Conservation (phyloP, 2,329 filamentous ascomycete genomes). For the Aspergillus sergii region DNA sequence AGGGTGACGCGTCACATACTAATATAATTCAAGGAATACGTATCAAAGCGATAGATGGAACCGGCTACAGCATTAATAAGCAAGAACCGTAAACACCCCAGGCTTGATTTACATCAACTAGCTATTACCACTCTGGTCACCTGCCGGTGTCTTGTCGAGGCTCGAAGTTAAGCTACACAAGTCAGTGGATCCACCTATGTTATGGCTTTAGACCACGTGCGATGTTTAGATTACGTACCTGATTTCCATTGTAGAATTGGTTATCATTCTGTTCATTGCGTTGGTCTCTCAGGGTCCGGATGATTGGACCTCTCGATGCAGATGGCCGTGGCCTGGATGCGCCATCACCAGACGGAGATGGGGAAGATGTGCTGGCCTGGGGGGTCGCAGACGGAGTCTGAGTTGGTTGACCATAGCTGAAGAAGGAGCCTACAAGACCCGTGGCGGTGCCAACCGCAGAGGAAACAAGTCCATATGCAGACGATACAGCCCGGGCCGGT, state of each 20-base stretch:
- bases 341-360: constrained; percentile 10
- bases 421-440: constrained; percentile 46
- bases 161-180: constrained; percentile 26
- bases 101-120: not conserved
- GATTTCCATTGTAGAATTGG: constrained; percentile 90
- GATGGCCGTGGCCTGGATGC: constrained; percentile 19
- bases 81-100: not conserved
- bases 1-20: not conserved
- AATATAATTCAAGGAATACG: not conserved
- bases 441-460: constrained; percentile 47
- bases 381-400: constrained; percentile 15
- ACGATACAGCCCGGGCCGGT: constrained; percentile 45
- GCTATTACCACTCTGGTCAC: constrained; percentile 6
- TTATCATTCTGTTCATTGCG: constrained; percentile 59
- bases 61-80: not conserved
- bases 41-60: not conserved
- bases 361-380: constrained; percentile 7
- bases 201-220: not conserved
- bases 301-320: constrained; percentile 35
- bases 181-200: not conserved
- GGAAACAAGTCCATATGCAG: constrained; percentile 46
- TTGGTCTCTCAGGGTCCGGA: constrained; percentile 58
- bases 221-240: constrained; percentile 56
- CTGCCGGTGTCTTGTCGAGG: constrained; percentile 19
- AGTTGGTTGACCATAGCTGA: constrained; percentile 42